Conservation (phyloP, 139 green algal species). For the Asterochloris erici region DNA sequence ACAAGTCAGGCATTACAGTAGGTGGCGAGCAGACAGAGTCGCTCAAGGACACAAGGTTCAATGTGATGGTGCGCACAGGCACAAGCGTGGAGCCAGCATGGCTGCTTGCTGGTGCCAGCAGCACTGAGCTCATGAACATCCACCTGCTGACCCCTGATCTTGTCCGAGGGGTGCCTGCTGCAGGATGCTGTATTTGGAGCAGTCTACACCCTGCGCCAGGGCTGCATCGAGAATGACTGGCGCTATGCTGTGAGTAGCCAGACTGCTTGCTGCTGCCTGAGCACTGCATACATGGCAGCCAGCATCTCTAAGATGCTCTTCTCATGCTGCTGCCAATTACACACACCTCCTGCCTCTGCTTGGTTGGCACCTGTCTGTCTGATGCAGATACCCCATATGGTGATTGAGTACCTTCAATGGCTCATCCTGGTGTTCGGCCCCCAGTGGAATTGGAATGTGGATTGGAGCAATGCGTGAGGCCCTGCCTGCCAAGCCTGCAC, state of each 20-base stretch:
- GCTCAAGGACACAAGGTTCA: not conserved
- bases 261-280: too few relatives aligned
- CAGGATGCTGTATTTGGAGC: slow-evolving; percentile 12
- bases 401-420: slow-evolving; percentile 12
- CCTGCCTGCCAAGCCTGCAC: too few relatives aligned
- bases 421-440: slow-evolving; percentile 11
- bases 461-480: not conserved
- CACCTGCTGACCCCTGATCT: not conserved
- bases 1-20: not conserved
- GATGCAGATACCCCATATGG: not conserved
- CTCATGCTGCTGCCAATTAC: too few relatives aligned
- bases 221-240: slow-evolving; percentile 3
- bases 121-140: too few relatives aligned
- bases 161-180: not conserved
- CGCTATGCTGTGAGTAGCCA: too few relatives aligned
- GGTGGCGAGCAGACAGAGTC: not conserved
- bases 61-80: not conserved
- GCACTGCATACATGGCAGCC: too few relatives aligned
- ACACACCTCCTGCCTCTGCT: too few relatives aligned
- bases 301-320: too few relatives aligned
- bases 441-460: slow-evolving; percentile 9
- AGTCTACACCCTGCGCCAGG: slow-evolving; percentile 1
- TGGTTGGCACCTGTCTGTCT: too few relatives aligned
- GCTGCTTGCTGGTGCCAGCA: not conserved
- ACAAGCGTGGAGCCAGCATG: not conserved